These are phyloP conservation scores for Sechiopsis laciniata DNA, from an alignment of 306 rosid genomes.

Conservation along the genomic window DNA sequence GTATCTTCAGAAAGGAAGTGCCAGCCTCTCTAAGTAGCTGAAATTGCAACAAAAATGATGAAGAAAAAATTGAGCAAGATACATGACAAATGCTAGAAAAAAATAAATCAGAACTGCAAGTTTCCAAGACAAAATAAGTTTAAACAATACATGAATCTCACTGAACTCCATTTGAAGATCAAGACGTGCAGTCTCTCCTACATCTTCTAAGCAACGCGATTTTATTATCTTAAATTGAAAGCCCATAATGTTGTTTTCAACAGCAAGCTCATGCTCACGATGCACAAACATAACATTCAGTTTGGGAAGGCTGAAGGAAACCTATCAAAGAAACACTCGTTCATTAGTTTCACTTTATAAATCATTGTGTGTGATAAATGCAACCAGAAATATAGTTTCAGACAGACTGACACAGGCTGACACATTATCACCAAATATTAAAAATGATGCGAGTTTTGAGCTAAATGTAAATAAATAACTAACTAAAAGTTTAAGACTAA, in stretches of 20 bases:
- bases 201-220: slow-evolving; percentile 69
- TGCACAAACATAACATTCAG: slow-evolving; percentile 76
- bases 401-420: background rate
- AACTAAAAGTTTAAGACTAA: background rate
- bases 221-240: slow-evolving; percentile 71
- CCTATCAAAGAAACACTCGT: slow-evolving; percentile 41
- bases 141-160: slow-evolving; percentile 81
- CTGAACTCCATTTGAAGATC: slow-evolving; percentile 86
- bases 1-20: slow-evolving; percentile 82
- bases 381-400: slow-evolving; percentile 13
- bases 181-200: slow-evolving; percentile 84
- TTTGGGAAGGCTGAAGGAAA: slow-evolving; percentile 82
- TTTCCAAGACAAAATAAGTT: slow-evolving; percentile 30
- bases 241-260: slow-evolving; percentile 88
- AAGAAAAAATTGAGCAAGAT: slow-evolving; percentile 30
- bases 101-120: slow-evolving; percentile 18
- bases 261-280: slow-evolving; percentile 49
- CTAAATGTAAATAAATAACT: background rate
- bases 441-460: background rate
- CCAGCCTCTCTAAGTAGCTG: slow-evolving; percentile 83
- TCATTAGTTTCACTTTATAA: slow-evolving; percentile 16
- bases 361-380: slow-evolving; percentile 8
- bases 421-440: background rate
- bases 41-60: background rate
- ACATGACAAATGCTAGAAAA: background rate